Percentiles rank a stretch among this genome's conserved stretches.
Conservation (phyloP, 768 basidiomycete genomes). For the Pulveroboletus sp. region DNA sequence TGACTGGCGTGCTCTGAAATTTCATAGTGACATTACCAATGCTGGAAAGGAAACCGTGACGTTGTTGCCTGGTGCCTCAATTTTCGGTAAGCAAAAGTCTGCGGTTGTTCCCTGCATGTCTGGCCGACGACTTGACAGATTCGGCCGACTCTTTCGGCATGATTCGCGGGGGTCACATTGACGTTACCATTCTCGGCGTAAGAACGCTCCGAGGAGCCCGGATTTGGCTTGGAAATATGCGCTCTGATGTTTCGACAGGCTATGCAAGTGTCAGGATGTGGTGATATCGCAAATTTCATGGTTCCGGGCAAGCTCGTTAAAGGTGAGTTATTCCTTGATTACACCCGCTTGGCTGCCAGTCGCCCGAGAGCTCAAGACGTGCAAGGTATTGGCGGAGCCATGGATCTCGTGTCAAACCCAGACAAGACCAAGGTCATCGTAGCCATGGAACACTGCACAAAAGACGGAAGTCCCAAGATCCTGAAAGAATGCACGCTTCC, state of each 20-base stretch:
- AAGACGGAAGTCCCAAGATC: slow-evolving; percentile 85
- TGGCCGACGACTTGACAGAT: slow-evolving; percentile 35
- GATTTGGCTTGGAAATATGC: slow-evolving; percentile 37
- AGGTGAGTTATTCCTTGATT: no score
- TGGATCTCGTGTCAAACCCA: slow-evolving; percentile 93
- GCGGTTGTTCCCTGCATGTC: slow-evolving; percentile 20
- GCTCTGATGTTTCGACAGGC: slow-evolving; percentile 46
- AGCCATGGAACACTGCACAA: slow-evolving; percentile 84
- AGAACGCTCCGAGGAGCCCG: no score
- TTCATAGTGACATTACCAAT: slow-evolving; percentile 75
- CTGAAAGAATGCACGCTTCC: slow-evolving; percentile 76
- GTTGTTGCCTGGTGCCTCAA: slow-evolving; percentile 80
- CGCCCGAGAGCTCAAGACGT: slow-evolving; percentile 32
- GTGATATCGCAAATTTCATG: slow-evolving; percentile 97
- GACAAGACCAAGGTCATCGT: slow-evolving; percentile 88
- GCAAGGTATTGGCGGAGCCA: slow-evolving; percentile 87
- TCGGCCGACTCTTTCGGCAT: slow-evolving; percentile 90
- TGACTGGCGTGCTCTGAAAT: slow-evolving; percentile 32
- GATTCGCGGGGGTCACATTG: slow-evolving; percentile 94
- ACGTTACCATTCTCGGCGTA: slow-evolving; percentile 89
- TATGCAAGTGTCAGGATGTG: slow-evolving; percentile 87
- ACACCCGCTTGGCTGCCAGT: slow-evolving; percentile 2
- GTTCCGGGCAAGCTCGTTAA: slow-evolving; percentile 89
- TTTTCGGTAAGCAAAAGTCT: slow-evolving; percentile 72
- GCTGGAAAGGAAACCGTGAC: slow-evolving; percentile 93